Evolutionary conservation across 805 yeast species (phyloP).

Genomic region (Sugiyamaella qingdaonensis): DNA sequence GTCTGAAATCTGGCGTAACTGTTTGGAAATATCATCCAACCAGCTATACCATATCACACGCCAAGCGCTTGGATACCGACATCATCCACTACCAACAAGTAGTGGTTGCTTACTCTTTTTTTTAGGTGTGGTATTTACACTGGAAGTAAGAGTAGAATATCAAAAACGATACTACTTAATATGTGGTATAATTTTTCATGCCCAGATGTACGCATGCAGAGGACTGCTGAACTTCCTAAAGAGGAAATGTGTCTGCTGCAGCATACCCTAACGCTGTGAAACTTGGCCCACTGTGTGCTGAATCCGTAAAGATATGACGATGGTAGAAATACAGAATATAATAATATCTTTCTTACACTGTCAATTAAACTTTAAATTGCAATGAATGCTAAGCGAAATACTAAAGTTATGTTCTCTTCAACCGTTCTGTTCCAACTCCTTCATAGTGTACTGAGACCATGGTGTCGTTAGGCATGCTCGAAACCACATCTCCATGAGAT

Average conservation of each 20-base stretch:
- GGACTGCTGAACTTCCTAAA: background rate
- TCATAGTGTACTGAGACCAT: background rate
- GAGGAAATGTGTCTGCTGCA: background rate
- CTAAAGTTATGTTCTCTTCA: too few species aligned
- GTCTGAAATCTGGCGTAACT: slow-evolving; percentile 1
- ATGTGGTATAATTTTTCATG: background rate
- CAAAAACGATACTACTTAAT: background rate
- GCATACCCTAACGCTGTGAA: background rate
- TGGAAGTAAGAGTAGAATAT: background rate
- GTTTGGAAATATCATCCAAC: background rate
- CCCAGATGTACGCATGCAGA: background rate
- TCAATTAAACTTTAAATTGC: too few species aligned
- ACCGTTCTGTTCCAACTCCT: background rate
- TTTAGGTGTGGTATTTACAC: background rate
- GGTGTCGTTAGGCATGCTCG: too few species aligned
- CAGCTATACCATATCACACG: slow-evolving; percentile 1
- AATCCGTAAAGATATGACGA: background rate
- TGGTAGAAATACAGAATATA: too few species aligned
- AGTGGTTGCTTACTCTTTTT: slow-evolving; percentile 10
- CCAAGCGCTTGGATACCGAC: slow-evolving; percentile 22
- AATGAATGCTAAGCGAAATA: too few species aligned
- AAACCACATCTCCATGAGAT: too few species aligned
- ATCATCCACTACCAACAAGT: slow-evolving; percentile 5
- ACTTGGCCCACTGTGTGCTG: background rate
- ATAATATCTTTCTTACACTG: too few species aligned